Base-by-base conservation (phyloP, 306 rosid species). In the Inga laurina region DNA sequence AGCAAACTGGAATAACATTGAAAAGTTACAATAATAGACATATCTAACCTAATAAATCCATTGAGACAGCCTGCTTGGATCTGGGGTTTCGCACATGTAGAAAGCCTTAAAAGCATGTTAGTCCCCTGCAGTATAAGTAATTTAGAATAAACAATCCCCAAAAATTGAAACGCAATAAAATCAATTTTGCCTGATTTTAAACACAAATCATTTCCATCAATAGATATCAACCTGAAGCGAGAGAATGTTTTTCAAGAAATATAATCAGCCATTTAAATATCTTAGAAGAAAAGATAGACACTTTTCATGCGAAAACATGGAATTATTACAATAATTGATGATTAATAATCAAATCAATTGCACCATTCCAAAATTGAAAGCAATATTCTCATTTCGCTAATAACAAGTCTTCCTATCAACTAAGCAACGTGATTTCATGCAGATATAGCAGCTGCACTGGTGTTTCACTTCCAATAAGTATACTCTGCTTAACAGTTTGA, bases 41-140 rank as follows among this genome's bases (percentile, higher is more conserved):
- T 66, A 66, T 83, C 89, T 74, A 59, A 95, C 98, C 99, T 84
- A 93, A 89, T 83, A 95, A 92, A 90, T 95, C 96, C 75, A 95
- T 95, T 81, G 99, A 27, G 76, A 95, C 99, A 27, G 99, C 99
- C 90, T 93, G 97, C 92, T 95, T 95, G 81, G 98, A 97, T 72
- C 86, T 90, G 56, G 97, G 99, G 71, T 91, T 89, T 45, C 93
- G 94, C 73, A 95, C 99, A 77, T 95, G 91, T 85, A 95, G 98
- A 85, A 85, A 93, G 98, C 83, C 98, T 88, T 54, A 97, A 90
- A 62, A 95, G 96, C 97, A 95, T 87, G 81, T 95, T 95, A 61
- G 99, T 95, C 48, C 98, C 99, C 99, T 95, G 89, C 79, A 19
- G 45, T 34, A 35, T 16, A 67, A 67, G 22, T 67, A 16, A 16